Evolutionary conservation across 2,329 filamentous ascomycete genomes (phyloP).

Genomic region (Aspergillus glaucus): DNA sequence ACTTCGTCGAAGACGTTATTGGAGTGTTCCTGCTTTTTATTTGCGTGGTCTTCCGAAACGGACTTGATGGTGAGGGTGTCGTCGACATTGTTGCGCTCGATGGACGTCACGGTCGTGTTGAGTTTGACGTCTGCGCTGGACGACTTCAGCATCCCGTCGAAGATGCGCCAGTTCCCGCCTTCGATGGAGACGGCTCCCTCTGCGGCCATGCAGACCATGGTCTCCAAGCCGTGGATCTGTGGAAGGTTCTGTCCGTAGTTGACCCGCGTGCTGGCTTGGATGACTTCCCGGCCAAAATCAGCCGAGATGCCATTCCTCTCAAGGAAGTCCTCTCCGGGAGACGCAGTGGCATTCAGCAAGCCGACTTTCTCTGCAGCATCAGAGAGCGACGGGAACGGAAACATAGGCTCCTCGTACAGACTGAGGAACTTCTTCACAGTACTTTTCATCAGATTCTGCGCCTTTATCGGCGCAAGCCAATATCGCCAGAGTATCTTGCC

Average conservation of each 20-base stretch:
- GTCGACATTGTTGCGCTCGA: slow-evolving; percentile 38
- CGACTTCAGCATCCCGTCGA: slow-evolving; percentile 67
- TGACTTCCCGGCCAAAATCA: slow-evolving; percentile 68
- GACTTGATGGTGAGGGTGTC: slow-evolving; percentile 43
- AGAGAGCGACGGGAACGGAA: slow-evolving; percentile 75
- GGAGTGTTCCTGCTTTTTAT: slow-evolving; percentile 8
- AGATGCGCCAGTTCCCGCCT: slow-evolving; percentile 93
- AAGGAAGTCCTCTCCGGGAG: slow-evolving; percentile 70
- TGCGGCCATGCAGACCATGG: slow-evolving; percentile 87
- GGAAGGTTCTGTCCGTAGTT: slow-evolving; percentile 89
- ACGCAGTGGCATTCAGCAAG: slow-evolving; percentile 58
- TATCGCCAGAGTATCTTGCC: slow-evolving; percentile 80
- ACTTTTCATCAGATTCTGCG: slow-evolving; percentile 63
- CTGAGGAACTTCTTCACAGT: slow-evolving; percentile 68
- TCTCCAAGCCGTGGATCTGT: slow-evolving; percentile 81
- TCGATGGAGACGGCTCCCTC: slow-evolving; percentile 72
- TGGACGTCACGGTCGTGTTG: slow-evolving; percentile 61
- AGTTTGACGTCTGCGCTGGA: slow-evolving; percentile 57
- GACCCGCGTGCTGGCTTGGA: slow-evolving; percentile 85
- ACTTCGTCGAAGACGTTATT: slow-evolving; percentile 62
- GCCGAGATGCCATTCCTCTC: slow-evolving; percentile 59
- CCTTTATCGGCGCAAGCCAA: slow-evolving; percentile 68
- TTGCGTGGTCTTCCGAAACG: slow-evolving; percentile 12
- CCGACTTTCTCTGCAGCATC: slow-evolving; percentile 61
- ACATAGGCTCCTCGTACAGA: slow-evolving; percentile 74